These are phyloP conservation scores for Endocarpon pusillum DNA, from an alignment of 495 filamentous ascomycete genomes.

Conservation along the genomic window DNA sequence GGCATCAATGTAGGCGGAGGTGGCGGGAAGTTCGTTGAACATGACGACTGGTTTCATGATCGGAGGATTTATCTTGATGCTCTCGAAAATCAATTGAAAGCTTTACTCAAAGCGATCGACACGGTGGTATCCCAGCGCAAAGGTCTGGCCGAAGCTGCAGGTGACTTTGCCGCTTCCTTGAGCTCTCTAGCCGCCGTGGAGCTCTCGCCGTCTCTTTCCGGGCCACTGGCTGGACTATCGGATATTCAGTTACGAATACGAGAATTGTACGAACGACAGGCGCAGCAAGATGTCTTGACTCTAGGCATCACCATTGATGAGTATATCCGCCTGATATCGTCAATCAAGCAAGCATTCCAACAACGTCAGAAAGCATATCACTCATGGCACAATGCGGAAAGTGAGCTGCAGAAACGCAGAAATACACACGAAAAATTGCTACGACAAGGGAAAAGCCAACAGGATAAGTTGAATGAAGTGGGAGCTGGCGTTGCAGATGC, in stretches of 20 bases:
- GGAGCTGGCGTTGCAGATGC: constrained; percentile 85
- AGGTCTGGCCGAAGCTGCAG: constrained; percentile 78
- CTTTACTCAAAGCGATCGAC: constrained; percentile 83
- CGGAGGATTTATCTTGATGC: constrained; percentile 87
- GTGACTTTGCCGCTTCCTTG: constrained; percentile 82
- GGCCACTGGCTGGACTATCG: constrained; percentile 73
- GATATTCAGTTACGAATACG: constrained; percentile 85
- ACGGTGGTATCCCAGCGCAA: constrained; percentile 81
- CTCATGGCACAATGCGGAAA: constrained; percentile 77
- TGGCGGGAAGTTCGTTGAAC: constrained; percentile 82
- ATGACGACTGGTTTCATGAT: constrained; percentile 99
- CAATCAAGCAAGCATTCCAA: constrained; percentile 76
- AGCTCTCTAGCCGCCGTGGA: constrained; percentile 79
- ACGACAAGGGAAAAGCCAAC: constrained; percentile 81
- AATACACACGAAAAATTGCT: constrained; percentile 78
- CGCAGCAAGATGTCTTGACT: constrained; percentile 90
- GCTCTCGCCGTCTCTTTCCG: constrained; percentile 72
- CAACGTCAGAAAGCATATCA: constrained; percentile 93
- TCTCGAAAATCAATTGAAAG: constrained; percentile 86
- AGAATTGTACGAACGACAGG: constrained; percentile 90
- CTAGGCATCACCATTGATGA: constrained; percentile 95
- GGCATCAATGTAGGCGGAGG: constrained; percentile 55
- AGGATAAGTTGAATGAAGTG: constrained; percentile 82
- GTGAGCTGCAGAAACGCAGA: constrained; percentile 74
- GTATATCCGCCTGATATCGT: constrained; percentile 89